These are phyloP conservation scores for Zoysia japonica DNA, from an alignment of 176 grass and related monocot species.

Conservation along the genomic window DNA sequence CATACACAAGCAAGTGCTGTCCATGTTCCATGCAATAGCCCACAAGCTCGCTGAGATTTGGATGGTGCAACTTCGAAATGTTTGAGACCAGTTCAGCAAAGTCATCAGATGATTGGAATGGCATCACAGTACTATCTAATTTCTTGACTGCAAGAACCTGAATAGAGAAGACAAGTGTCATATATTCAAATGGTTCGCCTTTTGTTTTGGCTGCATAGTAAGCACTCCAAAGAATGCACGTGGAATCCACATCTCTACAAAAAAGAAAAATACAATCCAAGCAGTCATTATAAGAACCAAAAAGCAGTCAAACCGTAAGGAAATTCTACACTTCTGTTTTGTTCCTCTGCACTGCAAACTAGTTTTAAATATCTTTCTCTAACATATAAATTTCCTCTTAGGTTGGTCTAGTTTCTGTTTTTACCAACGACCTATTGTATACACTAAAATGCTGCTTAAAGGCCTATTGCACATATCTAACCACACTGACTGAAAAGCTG, in stretches of 20 bases:
- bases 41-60: constrained; percentile 82
- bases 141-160: constrained; percentile 96
- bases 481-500: background rate
- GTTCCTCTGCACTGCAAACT: background rate
- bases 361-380: background rate
- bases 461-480: background rate
- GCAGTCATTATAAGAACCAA: constrained; percentile 7
- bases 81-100: constrained; percentile 75
- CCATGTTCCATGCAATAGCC: constrained; percentile 96
- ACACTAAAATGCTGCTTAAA: background rate
- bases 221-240: background rate
- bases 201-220: background rate
- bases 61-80: constrained; percentile 74
- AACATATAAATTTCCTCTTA: constrained; percentile 14
- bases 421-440: constrained; percentile 12
- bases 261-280: background rate
- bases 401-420: background rate
- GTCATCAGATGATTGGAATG: constrained; percentile 77
- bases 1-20: constrained; percentile 84
- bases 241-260: background rate
- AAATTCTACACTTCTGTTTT: background rate
- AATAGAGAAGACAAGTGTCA: constrained; percentile 37
- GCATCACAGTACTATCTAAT: constrained; percentile 67
- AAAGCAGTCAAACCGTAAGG: constrained; percentile 9
- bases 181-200: constrained; percentile 16